These are phyloP conservation scores for Ulmus americana DNA, from an alignment of 331 rosid genomes.

Conservation along the genomic window DNA sequence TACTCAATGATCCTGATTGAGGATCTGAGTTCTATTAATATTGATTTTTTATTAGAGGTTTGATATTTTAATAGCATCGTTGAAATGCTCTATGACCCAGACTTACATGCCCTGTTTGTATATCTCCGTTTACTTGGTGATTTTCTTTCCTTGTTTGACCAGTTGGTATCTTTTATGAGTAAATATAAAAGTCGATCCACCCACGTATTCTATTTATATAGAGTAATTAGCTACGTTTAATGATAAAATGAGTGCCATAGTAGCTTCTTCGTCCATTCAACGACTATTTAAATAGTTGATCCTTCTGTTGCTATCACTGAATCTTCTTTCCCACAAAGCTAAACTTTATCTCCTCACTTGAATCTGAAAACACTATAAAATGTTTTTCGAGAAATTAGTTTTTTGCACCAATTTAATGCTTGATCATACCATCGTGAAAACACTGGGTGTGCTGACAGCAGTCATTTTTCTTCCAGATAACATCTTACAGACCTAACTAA, in stretches of 20 bases:
- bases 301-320: not conserved
- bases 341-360: not conserved
- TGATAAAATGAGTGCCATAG: not conserved
- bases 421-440: not conserved
- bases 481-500: not conserved
- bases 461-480: not conserved
- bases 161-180: not conserved
- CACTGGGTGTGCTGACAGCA: not conserved
- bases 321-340: not conserved
- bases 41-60: not conserved
- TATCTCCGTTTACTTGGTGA: not conserved
- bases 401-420: not conserved
- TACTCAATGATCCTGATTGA: slow-evolving; percentile 22
- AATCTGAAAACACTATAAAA: not conserved
- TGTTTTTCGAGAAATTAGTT: not conserved
- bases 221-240: not conserved
- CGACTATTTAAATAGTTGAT: not conserved
- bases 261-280: not conserved
- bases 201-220: not conserved
- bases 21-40: not conserved
- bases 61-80: not conserved
- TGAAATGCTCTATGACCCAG: not conserved
- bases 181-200: not conserved
- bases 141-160: not conserved
- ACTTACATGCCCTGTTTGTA: not conserved